Evolutionary conservation across 2,329 filamentous ascomycete species (phyloP).

Genomic region (Didymosphaeria variabile): DNA sequence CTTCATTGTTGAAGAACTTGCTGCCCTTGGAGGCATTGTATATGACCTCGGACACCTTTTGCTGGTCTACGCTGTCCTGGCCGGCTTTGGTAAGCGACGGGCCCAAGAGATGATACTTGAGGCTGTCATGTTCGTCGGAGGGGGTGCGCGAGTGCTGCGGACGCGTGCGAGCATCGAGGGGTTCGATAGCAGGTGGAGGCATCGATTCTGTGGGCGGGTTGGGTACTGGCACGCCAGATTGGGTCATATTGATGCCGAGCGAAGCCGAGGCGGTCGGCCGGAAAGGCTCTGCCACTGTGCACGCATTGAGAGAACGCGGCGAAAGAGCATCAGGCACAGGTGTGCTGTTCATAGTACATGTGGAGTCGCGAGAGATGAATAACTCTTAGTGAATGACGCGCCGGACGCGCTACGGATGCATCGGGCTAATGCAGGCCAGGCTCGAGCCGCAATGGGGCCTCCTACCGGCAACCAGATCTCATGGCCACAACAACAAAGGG

Average conservation of each 20-base stretch:
- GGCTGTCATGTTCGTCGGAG: constrained; percentile 64
- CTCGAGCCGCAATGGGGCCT: constrained; percentile 14
- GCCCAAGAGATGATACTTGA: constrained; percentile 90
- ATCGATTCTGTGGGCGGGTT: neutral
- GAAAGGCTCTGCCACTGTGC: constrained; percentile 13
- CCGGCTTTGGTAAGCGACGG: constrained; percentile 94
- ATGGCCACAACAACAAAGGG: constrained; percentile 31
- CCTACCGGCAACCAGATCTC: constrained; percentile 7
- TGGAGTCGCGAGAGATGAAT: constrained; percentile 27
- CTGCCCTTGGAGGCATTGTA: constrained; percentile 97
- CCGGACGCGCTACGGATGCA: constrained; percentile 31
- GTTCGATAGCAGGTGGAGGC: constrained; percentile 4
- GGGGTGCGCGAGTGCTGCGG: constrained; percentile 28
- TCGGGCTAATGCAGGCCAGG: constrained; percentile 21
- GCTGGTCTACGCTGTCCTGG: constrained; percentile 91
- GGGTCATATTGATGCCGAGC: constrained; percentile 1
- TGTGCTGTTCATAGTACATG: constrained; percentile 34
- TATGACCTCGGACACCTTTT: constrained; percentile 94
- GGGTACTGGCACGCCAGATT: neutral
- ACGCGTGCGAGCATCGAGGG: constrained; percentile 14
- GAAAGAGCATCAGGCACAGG: constrained; percentile 17
- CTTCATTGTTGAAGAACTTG: constrained; percentile 94
- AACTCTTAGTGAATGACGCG: constrained; percentile 15
- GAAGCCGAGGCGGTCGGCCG: constrained; percentile 4
- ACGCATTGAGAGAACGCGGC: constrained; percentile 24